Base-by-base conservation (phyloP, 306 rosid genomes). In the Inga oerstediana region DNA sequence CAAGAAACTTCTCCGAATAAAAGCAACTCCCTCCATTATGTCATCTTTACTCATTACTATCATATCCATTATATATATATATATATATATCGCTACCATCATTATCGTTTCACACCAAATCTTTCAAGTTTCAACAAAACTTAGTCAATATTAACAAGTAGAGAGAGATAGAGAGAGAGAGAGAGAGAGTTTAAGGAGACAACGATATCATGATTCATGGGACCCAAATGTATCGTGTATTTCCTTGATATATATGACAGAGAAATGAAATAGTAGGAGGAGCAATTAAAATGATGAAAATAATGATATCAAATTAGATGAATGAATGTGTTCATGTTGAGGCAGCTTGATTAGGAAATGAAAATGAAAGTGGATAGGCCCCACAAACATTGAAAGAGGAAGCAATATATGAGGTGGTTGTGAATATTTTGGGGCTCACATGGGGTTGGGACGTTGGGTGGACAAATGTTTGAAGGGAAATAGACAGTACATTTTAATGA, bases 1-100 rank as follows among this genome's bases (percentile, higher is more conserved):
- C 74, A 84, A 75, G 88, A 87, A 87, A 79, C 84, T 84, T 82
- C 86, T 52, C 19, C 66, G 86, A 45, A 27, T 9, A 24, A 72
- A 22, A n/a, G 30, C 30, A 59, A 2, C 3, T 7, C 58, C 41
- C 43, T 39, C 43, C 8, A 39, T 39, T 39, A 49, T 7, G 66
- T 59, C 66, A 69, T 5, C 10, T 45, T 22, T 24, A 30, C 46
- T 37, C 65, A 87, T 48, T 39, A 39, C 43, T 39, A 39, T 39
- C n/a, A 24, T n/a, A 24, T 56, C 7, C 62, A 5, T 22, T 9
- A 61, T 4, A 81, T 27, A 27, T 27, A 27, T 27, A 27, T 41
- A 54, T 4, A 44, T 41, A 81, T 67, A 54, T 6, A 52, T 49
- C 71, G 75, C 81, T 2, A 79, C 76, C 80, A 84, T 85, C 81